phyloP scores from a whole-genome alignment of 2,329 filamentous ascomycete genomes.

The Balansia obtecta region DNA sequence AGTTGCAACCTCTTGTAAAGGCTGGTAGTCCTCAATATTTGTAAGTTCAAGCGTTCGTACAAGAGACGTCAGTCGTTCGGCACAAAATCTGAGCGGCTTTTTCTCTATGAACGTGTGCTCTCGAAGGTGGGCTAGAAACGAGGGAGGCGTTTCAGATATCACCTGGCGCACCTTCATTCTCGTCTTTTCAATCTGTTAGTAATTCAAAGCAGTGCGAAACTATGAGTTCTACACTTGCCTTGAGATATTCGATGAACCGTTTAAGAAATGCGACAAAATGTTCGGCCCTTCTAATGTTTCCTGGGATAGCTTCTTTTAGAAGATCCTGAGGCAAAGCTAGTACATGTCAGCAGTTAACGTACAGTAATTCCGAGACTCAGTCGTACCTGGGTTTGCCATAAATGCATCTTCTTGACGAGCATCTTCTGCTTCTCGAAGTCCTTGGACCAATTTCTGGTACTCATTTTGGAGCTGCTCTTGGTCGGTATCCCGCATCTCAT shows the following conservation, averaged over 20 bases:
- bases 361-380: neutral
- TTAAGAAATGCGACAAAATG: conserved; percentile 94
- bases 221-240: conserved; percentile 28
- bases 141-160: conserved; percentile 91
- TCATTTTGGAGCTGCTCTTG: conserved; percentile 89
- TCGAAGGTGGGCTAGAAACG: conserved; percentile 83
- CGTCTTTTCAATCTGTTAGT: conserved; percentile 39
- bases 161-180: conserved; percentile 97
- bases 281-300: conserved; percentile 89
- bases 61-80: conserved; percentile 85
- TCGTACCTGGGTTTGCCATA: conserved; percentile 72
- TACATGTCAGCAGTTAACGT: conserved; percentile 10
- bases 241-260: conserved; percentile 94
- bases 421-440: conserved; percentile 76
- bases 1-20: conserved; percentile 91
- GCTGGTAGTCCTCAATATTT: conserved; percentile 96
- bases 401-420: conserved; percentile 88
- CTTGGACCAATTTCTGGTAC: conserved; percentile 90
- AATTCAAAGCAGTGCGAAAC: neutral
- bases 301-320: conserved; percentile 88
- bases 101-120: conserved; percentile 97
- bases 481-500: conserved; percentile 91
- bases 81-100: conserved; percentile 88
- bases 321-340: conserved; percentile 78
- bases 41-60: conserved; percentile 91